Conservation (phyloP, 805 yeast genomes). For the Candida qinlingensis region DNA sequence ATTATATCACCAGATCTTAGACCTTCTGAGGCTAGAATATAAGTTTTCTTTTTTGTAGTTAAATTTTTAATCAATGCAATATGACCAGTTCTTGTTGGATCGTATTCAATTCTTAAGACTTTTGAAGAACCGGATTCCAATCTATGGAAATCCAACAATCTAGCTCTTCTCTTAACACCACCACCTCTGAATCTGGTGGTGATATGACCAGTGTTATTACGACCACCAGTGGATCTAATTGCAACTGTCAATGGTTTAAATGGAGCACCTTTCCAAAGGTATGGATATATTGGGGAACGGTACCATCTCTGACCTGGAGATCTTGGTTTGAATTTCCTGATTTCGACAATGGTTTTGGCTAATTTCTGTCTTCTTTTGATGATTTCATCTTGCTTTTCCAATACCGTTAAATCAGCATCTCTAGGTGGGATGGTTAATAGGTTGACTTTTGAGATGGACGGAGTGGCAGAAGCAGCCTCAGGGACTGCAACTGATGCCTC, state of each 20-base stretch:
- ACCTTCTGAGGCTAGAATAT: conserved; percentile 89
- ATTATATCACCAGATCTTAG: conserved; percentile 88
- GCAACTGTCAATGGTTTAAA: conserved; percentile 68
- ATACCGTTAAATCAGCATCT: conserved; percentile 51
- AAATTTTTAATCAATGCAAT: conserved; percentile 76
- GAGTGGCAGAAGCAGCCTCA: not conserved
- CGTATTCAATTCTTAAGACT: conserved; percentile 88
- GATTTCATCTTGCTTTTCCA: conserved; percentile 74
- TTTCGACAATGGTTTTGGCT: conserved; percentile 60
- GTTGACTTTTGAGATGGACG: conserved; percentile 11
- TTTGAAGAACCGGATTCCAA: conserved; percentile 62
- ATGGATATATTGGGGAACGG: conserved; percentile 80
- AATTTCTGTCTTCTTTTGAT: conserved; percentile 69
- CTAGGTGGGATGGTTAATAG: conserved; percentile 36
- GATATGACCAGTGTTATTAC: conserved; percentile 83
- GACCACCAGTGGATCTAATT: conserved; percentile 72
- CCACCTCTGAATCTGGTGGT: conserved; percentile 96
- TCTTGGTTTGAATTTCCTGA: conserved; percentile 73
- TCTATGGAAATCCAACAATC: conserved; percentile 77
- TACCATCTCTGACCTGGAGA: conserved; percentile 90
- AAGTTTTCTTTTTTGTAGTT: conserved; percentile 57
- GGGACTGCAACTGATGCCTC: conserved; percentile 1
- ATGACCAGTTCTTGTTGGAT: conserved; percentile 91
- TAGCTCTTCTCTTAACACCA: conserved; percentile 84
- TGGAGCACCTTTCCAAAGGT: conserved; percentile 84